These are phyloP conservation scores for Aureobasidium sp. DNA, from an alignment of 2,329 filamentous ascomycete species.

Conservation along the genomic window DNA sequence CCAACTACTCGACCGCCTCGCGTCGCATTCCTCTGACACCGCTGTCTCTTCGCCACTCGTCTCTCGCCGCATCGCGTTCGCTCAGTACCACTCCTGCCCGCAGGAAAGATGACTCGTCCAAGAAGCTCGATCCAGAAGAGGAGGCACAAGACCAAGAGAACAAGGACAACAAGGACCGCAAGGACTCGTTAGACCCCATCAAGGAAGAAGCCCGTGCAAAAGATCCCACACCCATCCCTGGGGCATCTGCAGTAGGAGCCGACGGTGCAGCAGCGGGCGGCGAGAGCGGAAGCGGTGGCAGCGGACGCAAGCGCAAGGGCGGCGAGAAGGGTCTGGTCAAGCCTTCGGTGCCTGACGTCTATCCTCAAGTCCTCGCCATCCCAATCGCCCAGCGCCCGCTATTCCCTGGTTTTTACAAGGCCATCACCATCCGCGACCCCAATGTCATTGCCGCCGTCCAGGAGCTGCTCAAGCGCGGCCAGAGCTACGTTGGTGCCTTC, in stretches of 20 bases:
- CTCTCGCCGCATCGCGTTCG: conserved; percentile 25
- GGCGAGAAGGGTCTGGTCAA: conserved; percentile 56
- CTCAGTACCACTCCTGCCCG: conserved; percentile 39
- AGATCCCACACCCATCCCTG: conserved; percentile 46
- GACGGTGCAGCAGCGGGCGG: conserved; percentile 53
- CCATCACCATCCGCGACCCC: conserved; percentile 89
- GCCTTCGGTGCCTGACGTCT: conserved; percentile 84
- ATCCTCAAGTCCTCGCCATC: conserved; percentile 95
- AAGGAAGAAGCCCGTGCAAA: conserved; percentile 42
- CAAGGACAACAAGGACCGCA: conserved; percentile 38
- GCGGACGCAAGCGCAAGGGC: conserved; percentile 60
- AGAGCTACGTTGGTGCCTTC: conserved; percentile 95
- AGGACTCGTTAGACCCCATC: conserved; percentile 36
- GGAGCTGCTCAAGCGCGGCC: conserved; percentile 93
- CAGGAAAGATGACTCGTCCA: conserved; percentile 51
- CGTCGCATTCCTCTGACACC: conserved; percentile 18
- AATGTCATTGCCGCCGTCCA: conserved; percentile 87
- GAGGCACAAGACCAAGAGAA: conserved; percentile 32
- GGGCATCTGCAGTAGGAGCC: conserved; percentile 26
- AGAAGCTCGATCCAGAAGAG: conserved; percentile 40
- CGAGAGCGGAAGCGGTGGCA: conserved; percentile 49
- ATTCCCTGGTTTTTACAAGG: conserved; percentile 98
- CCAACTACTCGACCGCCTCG: conserved; percentile 10
- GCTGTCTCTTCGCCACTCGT: conserved; percentile 20
- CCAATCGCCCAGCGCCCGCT: conserved; percentile 89